These are phyloP conservation scores for Sclerotinia subarctica DNA, from an alignment of 2,329 filamentous ascomycete species.

Conservation along the genomic window DNA sequence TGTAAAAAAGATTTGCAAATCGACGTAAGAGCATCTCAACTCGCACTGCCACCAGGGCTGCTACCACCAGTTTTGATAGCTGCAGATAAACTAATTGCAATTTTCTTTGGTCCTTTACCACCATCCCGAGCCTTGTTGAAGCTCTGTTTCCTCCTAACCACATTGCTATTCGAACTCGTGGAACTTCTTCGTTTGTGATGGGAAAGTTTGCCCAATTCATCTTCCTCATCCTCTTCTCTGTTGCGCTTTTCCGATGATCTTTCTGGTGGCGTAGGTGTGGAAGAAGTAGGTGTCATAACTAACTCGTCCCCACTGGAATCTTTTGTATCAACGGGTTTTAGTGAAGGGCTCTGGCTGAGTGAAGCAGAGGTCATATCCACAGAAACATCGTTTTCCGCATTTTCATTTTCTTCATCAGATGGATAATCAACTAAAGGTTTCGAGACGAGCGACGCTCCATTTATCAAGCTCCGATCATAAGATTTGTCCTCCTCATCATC, in stretches of 20 bases:
- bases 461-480: constrained; percentile 45
- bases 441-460: constrained; percentile 60
- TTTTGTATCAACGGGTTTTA: constrained; percentile 29
- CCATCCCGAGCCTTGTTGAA: constrained; percentile 44
- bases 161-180: constrained; percentile 40
- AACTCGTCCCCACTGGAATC: constrained; percentile 27
- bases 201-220: constrained; percentile 82
- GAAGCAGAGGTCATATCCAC: constrained; percentile 27
- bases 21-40: constrained; percentile 4
- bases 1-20: constrained; percentile 3
- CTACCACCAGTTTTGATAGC: constrained; percentile 38
- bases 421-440: constrained; percentile 88
- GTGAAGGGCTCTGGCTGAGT: constrained; percentile 27
- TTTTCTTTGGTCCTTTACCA: constrained; percentile 46
- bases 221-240: constrained; percentile 89
- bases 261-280: constrained; percentile 59
- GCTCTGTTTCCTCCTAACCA: constrained; percentile 46
- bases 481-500: constrained; percentile 71
- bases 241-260: constrained; percentile 84
- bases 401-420: constrained; percentile 83
- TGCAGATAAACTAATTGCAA: constrained; percentile 56
- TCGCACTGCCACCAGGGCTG: constrained; percentile 23
- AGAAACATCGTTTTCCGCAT: constrained; percentile 50
- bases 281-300: constrained; percentile 30
- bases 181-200: constrained; percentile 58